Evolutionary conservation across 768 basidiomycete genomes (phyloP), one percentile per base, ranked within the genome.

Genomic region (Lactarius pseudohatsudake): DNA sequence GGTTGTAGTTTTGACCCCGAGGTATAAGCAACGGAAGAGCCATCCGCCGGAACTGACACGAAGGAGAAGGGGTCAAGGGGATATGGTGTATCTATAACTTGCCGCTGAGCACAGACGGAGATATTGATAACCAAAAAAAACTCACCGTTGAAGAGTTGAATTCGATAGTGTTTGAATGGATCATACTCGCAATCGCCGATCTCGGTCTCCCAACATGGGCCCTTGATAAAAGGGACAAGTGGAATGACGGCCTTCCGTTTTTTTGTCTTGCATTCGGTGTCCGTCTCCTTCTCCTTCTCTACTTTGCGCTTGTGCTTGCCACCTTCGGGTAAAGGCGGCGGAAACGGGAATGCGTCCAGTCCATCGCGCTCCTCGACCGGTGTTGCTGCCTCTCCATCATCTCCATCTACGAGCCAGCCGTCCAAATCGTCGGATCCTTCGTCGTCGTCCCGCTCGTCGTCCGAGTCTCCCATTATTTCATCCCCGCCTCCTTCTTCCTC

Each of bases 131-230:
- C 2, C 36, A 64, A 64, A 43, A 36, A n/a, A 56, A 41, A 70
- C 82, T 67, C 73, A 91, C 96, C 93, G 73, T 97, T 96, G 73
- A 98, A 83, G 11, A 95, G 76, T 71, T 90, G 90, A 69, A 96
- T 88, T 57, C 84, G 81, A 72, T 93, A 95, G 30, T 81, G 78
- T 34, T 84, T 84, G 75, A 96, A 89, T 7, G 88, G 83, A 55
- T 88, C 86, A 66, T 87, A 85, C 53, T 84, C 81, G 72, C 88
- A 88, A 22, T 82, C 77, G 2, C 91, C 90, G 65, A 96, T 79
- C 13, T 74, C 75, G 1, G 80, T 75, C 75, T 96, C 94, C 87
- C 89, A 95, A 65, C 83, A 83, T 34, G 95, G 94, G 3, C 95
- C 95, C 75, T 88, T 93, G 22, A 82, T 80, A 70, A 89, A 92